phyloP scores from a whole-genome alignment of 495 filamentous ascomycete genomes.

The Amniculicola lignicola region DNA sequence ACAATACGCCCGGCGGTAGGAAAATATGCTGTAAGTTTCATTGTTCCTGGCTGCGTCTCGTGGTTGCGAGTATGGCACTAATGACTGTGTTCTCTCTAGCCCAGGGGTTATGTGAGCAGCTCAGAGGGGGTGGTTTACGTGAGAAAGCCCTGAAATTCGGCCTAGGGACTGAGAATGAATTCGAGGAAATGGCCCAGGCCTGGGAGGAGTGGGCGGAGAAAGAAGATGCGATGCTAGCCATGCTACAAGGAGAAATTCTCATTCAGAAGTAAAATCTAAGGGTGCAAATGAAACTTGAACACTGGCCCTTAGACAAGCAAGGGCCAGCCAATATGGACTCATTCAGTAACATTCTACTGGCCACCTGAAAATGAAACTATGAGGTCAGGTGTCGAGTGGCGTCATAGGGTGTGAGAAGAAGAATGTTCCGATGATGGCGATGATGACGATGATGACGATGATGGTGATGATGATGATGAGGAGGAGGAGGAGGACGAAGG shows the following conservation, averaged over 20 bases:
- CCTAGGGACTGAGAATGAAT: conserved; percentile 39
- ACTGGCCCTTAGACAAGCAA: background rate
- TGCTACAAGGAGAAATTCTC: conserved; percentile 46
- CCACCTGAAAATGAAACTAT: too few species aligned
- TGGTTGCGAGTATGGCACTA: conserved; percentile 17
- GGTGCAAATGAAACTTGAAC: background rate
- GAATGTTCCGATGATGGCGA: too few species aligned
- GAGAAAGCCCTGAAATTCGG: conserved; percentile 39
- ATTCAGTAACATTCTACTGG: too few species aligned
- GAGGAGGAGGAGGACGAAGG: too few species aligned
- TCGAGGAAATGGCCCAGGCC: conserved; percentile 46
- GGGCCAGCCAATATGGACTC: too few species aligned
- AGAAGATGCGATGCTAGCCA: conserved; percentile 42
- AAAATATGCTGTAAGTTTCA: conserved; percentile 43
- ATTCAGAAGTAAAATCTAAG: conserved; percentile 43
- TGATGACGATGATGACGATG: too few species aligned
- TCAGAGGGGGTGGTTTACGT: conserved; percentile 37
- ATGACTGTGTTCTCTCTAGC: conserved; percentile 9
- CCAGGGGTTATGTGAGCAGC: conserved; percentile 37
- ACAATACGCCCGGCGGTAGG: conserved; percentile 40
- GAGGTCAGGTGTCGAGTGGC: too few species aligned
- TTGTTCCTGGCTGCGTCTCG: conserved; percentile 1
- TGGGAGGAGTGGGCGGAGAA: conserved; percentile 45
- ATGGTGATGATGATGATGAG: too few species aligned
- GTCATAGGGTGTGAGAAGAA: too few species aligned